A percentile compares a stretch with the other conserved stretches of the same genome.
phyloP scores from a whole-genome alignment of 192 early-diverging fungal genomes.

The Lobulomyces angularis region DNA sequence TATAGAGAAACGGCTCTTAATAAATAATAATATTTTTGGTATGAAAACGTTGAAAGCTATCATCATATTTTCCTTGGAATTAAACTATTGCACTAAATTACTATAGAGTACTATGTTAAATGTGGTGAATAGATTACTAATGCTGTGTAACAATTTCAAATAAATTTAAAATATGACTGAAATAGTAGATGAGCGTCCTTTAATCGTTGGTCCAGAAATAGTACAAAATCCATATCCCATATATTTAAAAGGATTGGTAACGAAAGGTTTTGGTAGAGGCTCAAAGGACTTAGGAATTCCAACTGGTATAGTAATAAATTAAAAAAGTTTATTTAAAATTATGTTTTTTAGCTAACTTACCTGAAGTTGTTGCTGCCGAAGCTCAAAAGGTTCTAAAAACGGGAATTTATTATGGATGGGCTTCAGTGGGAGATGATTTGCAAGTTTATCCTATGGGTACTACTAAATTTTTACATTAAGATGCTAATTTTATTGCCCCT shows the following conservation, averaged over 20 bases:
- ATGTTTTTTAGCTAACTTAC: conserved; percentile 69
- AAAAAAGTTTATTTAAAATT: conserved; percentile 1
- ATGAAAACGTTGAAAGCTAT: too few species aligned
- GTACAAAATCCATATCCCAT: conserved; percentile 54
- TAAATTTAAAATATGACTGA: background rate
- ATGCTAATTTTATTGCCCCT: background rate
- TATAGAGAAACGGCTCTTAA: too few species aligned
- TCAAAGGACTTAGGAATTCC: conserved; percentile 95
- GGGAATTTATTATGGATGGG: conserved; percentile 96
- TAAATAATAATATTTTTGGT: too few species aligned
- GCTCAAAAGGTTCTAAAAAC: conserved; percentile 53
- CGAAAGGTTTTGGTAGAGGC: conserved; percentile 87
- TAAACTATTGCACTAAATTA: too few species aligned
- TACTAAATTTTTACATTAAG: background rate
- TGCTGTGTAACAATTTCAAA: background rate
- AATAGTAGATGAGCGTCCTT: background rate
- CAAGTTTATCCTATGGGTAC: conserved; percentile 82
- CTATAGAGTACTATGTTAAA: too few species aligned
- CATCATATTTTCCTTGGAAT: too few species aligned
- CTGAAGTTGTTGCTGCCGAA: conserved; percentile 56
- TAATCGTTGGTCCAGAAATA: conserved; percentile 39
- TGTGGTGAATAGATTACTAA: too few species aligned
- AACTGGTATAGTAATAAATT: conserved; percentile 52
- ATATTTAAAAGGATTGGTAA: conserved; percentile 63
- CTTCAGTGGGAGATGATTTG: conserved; percentile 44